A percentile compares a stretch with the other conserved stretches of the same genome.
Conservation (phyloP, 192 early-diverging fungal genomes). For the Dimargaris cristalligena region DNA sequence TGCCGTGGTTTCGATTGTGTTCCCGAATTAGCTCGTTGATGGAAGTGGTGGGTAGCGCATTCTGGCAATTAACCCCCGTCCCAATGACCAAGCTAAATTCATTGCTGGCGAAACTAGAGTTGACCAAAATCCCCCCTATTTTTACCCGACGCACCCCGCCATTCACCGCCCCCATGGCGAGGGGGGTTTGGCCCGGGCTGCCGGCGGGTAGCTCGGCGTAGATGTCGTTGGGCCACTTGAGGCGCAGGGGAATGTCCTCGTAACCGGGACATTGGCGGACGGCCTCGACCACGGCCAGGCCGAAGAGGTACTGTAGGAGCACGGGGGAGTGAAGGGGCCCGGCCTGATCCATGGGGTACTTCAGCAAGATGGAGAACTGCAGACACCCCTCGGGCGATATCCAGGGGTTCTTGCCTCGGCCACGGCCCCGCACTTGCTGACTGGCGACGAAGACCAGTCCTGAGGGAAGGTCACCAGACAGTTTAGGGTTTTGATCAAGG, state of each 20-base stretch:
- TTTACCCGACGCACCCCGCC: constrained; percentile 34
- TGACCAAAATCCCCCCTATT: constrained; percentile 83
- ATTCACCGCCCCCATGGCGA: constrained; percentile 19
- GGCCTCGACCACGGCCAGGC: constrained; percentile 67
- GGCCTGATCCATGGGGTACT: constrained; percentile 41
- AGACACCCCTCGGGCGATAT: constrained; percentile 82
- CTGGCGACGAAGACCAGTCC: constrained; percentile 71
- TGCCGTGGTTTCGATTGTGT: constrained; percentile 31
- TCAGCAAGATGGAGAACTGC: constrained; percentile 66
- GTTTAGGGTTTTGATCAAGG: constrained; percentile 68
- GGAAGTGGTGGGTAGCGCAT: constrained; percentile 68
- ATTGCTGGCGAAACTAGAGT: constrained; percentile 49
- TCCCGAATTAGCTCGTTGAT: constrained; percentile 62
- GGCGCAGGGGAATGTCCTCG: constrained; percentile 57
- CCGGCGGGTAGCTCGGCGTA: constrained; percentile 43
- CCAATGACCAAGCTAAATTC: constrained; percentile 75
- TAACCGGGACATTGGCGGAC: constrained; percentile 49
- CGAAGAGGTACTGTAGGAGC: constrained; percentile 89
- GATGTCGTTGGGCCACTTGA: constrained; percentile 99
- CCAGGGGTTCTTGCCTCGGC: constrained; percentile 88
- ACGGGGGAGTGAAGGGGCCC: constrained; percentile 39
- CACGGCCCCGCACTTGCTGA: constrained; percentile 72
- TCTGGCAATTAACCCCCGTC: constrained; percentile 72
- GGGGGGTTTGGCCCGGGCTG: background rate
- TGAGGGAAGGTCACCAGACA: constrained; percentile 45